Evolutionary conservation across 2,329 filamentous ascomycete genomes (phyloP), one percentile per base, ranked within the genome.

Genomic region (Trichophyton equinum): DNA sequence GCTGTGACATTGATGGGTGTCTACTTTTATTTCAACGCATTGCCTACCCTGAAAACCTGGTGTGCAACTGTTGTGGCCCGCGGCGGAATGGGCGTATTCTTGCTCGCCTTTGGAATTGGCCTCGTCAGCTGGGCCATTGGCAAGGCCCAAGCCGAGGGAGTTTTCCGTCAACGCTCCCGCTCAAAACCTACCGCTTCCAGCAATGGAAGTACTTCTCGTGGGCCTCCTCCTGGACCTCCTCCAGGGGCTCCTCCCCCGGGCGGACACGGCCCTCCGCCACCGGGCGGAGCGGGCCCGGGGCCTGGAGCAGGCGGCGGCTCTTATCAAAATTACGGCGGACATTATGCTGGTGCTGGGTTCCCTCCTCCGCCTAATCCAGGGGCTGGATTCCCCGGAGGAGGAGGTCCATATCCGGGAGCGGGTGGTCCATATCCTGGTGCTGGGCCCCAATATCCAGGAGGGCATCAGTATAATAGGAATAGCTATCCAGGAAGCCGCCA

Each of bases 51-150:
- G 65, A 84, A 83, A 67, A 77, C 81, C 57, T 95, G 89, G 87
- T 86, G 88, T 75, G 77, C 81, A 40, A 81, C 82, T 60, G 85
- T 90, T 57, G 80, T 88, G 65, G 84, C 85, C 42, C 81, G 88
- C 64, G 88, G 88, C 3, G 88, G 87, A 56, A 81, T 86, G 67
- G 88, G 87, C 5, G 84, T 95, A 69, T 74, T 86, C 36, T 74
- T 94, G 64, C 76, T 96, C 33, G 79, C 91, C 27, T 73, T 89
- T 13, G 84, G 83, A 4, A 85, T 95, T 27, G 90, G 85, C 4
- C 76, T 94, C 30, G 85, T 83, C 7, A 89, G 88, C 2, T 96
- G 91, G 90, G 83, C 85, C 1, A 77, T 86, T 66, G 88, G 87
- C 15, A 82, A 85, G 68, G 83, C 80, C 62, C 84, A 86, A 69